Conservation (phyloP, 345 rosid species). For the Moricandia arvensis region DNA sequence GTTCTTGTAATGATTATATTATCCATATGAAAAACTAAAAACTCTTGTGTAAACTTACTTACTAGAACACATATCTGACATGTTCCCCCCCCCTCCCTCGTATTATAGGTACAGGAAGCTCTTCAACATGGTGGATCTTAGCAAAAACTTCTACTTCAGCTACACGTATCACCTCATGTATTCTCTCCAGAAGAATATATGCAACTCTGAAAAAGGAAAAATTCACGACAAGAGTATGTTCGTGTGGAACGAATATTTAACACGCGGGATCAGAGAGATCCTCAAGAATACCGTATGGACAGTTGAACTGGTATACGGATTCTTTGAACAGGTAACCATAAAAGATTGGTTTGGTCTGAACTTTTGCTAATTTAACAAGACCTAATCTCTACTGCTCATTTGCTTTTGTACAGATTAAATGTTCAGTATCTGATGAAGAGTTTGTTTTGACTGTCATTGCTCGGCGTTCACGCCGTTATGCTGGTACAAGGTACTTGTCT, state of each 20-base stretch:
- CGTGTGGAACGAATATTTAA: conserved; percentile 88
- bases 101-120: conserved; percentile 84
- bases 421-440: conserved; percentile 56
- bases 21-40: conserved; percentile 38
- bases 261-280: conserved; percentile 56
- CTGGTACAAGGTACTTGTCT: conserved; percentile 81
- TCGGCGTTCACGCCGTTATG: conserved; percentile 90
- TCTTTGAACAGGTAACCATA: conserved; percentile 79
- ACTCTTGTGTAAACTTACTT: background rate
- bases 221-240: conserved; percentile 64
- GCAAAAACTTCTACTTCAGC: conserved; percentile 96
- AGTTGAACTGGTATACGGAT: conserved; percentile 84
- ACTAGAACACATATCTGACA: background rate
- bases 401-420: conserved; percentile 49
- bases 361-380: conserved; percentile 12
- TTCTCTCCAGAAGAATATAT: conserved; percentile 75
- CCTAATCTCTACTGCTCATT: background rate
- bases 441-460: conserved; percentile 76
- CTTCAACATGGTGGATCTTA: conserved; percentile 78
- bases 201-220: conserved; percentile 41
- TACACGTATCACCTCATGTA: conserved; percentile 81
- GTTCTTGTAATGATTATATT: conserved; percentile 48
- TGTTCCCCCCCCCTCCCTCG: background rate
- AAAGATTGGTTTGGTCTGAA: background rate
- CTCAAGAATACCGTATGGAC: conserved; percentile 79